Conservation (phyloP, 2,329 filamentous ascomycete species). For the Pseudocercospora fuligena region DNA sequence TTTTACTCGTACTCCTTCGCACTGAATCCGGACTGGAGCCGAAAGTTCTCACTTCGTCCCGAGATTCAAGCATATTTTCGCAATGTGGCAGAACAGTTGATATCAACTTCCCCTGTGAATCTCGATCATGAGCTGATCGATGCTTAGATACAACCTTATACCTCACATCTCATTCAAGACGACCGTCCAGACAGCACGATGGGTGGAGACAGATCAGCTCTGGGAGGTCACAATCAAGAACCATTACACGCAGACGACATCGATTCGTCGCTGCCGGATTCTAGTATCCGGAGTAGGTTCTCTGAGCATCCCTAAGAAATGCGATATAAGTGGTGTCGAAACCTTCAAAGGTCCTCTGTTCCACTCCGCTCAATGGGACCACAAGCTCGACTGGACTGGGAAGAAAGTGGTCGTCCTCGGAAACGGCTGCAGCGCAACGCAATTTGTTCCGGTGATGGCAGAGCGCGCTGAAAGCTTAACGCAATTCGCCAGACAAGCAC, state of each 20-base stretch:
- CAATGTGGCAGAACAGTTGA: constrained; percentile 27
- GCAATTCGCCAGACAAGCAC: constrained; percentile 58
- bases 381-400: constrained; percentile 43
- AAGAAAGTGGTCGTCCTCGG: constrained; percentile 48
- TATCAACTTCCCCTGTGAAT: constrained; percentile 4
- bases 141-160: constrained; percentile 30
- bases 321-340: constrained; percentile 38
- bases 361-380: constrained; percentile 51
- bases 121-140: not conserved
- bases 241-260: constrained; percentile 29
- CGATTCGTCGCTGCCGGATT: constrained; percentile 30
- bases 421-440: constrained; percentile 56
- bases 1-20: constrained; percentile 42
- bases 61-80: constrained; percentile 39
- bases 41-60: constrained; percentile 35
- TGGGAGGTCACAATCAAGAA: constrained; percentile 38
- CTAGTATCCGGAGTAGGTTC: constrained; percentile 39
- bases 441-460: constrained; percentile 54
- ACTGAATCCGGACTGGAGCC: constrained; percentile 39
- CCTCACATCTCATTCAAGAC: constrained; percentile 33
- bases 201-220: constrained; percentile 32
- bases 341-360: constrained; percentile 45
- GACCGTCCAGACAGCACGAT: constrained; percentile 34
- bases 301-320: constrained; percentile 35
- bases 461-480: constrained; percentile 47